Base-by-base conservation (phyloP, 1,284 basidiomycete species). In the Omphalotus olearius region DNA sequence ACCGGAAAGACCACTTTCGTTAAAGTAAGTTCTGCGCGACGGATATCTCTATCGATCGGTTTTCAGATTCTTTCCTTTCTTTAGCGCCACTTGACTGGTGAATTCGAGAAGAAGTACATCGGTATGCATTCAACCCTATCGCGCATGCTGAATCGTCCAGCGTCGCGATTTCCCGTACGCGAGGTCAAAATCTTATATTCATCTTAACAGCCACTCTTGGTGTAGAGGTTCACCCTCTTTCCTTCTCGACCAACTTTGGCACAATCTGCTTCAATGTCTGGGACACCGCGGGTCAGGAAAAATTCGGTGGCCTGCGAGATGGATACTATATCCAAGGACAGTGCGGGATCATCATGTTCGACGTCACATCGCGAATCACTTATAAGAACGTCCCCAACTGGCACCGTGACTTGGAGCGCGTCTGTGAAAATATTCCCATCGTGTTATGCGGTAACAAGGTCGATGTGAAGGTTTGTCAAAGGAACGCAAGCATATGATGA, bases 311-410 rank as follows among this genome's bases (percentile, higher is more conserved):
- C 67, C 88, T 98, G 58, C 91, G 95, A 62, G 94, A 97, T 73
- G 94, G 94, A 50, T 97, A 97, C 76, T 98, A 98, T 76, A 97
- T 98, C 69, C 94, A 97, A 73, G 97, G 97, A 63, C 95, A 99
- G 73, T 99, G 95, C 67, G 97, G 97, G 68, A 99, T 99, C 79
- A 99, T 99, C 85, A 99, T 99, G 97, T 99, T 99, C 76, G 97
- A 99, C 69, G 97, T 99, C 57, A 99, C 97, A 55, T 96, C 95
- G 52, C 88, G 97, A 66, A 99, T 99, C 83, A 99, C 97, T 52
- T 99, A 99, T 83, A 99, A 99, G 83, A 99, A 99, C 73, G 97
- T 99, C 39, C 97, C 97, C 64, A 99, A 99, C 83, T 99, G 97
- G 97, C 94, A 98, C 82, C 90, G 97, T 68, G 96, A 98, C 72